Conservation (phyloP, 192 early-diverging fungal species). For the Gamsiella multidivaricata region DNA sequence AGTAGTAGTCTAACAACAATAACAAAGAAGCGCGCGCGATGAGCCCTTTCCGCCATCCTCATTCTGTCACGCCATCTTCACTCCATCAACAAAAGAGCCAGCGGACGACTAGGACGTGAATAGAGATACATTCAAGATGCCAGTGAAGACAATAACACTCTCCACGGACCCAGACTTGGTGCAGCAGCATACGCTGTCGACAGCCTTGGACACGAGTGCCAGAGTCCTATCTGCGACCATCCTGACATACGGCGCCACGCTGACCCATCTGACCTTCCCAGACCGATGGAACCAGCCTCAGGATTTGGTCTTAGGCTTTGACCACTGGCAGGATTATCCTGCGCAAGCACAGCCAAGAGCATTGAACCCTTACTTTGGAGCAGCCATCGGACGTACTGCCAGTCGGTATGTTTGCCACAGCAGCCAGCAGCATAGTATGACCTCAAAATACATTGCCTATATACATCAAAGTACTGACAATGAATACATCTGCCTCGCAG, state of each 20-base stretch:
- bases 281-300: conserved; percentile 62
- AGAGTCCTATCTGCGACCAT: conserved; percentile 46
- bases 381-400: conserved; percentile 77
- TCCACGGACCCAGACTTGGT: conserved; percentile 19
- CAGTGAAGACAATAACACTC: conserved; percentile 29
- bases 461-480: no score
- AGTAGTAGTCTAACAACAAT: neutral
- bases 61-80: neutral
- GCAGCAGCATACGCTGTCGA: conserved; percentile 25
- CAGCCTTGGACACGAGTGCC: neutral
- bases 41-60: no score
- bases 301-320: conserved; percentile 84
- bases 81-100: no score
- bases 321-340: conserved; percentile 62
- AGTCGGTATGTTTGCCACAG: conserved; percentile 76
- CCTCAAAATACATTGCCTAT: no score
- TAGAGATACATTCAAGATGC: conserved; percentile 9
- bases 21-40: neutral
- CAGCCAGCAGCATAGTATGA: no score
- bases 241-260: conserved; percentile 74
- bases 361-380: conserved; percentile 82
- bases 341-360: conserved; percentile 36
- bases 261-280: conserved; percentile 70
- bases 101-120: no score
- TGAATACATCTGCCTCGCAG: conserved; percentile 28